Evolutionary conservation across 495 filamentous ascomycete species (phyloP).

Genomic region (Cercophora newfieldiana): DNA sequence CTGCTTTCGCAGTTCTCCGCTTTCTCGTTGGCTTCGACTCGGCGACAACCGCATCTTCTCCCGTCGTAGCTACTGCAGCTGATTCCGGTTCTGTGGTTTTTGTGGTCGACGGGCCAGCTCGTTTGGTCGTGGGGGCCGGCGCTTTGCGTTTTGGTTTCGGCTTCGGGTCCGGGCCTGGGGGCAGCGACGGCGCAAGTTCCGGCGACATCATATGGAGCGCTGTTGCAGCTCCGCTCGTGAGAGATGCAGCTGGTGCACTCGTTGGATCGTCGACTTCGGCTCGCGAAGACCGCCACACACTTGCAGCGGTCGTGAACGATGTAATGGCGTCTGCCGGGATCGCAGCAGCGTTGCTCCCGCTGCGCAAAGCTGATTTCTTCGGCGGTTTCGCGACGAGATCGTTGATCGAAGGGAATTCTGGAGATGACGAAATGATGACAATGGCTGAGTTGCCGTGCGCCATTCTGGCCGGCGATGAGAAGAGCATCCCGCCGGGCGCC

Average conservation of each 20-base stretch:
- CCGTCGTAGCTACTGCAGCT: neutral
- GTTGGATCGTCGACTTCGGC: neutral
- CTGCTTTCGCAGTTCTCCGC: constrained; percentile 11
- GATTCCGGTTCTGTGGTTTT: neutral
- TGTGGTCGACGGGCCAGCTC: neutral
- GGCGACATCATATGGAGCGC: neutral
- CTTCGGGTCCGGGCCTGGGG: neutral
- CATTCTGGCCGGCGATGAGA: constrained; percentile 39
- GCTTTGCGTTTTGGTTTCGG: neutral
- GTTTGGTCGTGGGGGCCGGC: neutral
- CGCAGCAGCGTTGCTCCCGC: constrained; percentile 35
- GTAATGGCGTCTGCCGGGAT: constrained; percentile 34
- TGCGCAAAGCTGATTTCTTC: constrained; percentile 32
- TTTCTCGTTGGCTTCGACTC: constrained; percentile 1
- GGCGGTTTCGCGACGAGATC: constrained; percentile 40
- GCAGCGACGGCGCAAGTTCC: neutral
- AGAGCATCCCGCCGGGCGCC: constrained; percentile 37
- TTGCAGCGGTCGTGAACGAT: constrained; percentile 46
- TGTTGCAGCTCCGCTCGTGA: neutral
- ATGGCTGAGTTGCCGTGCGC: constrained; percentile 26
- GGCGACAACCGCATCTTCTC: neutral
- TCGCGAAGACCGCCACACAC: constrained; percentile 28
- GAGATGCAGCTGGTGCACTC: neutral
- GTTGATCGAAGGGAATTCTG: constrained; percentile 44
- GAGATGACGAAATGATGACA: constrained; percentile 47